phyloP scores from a whole-genome alignment of 2,329 filamentous ascomycete genomes.

The Hymenoscyphus repandus region DNA sequence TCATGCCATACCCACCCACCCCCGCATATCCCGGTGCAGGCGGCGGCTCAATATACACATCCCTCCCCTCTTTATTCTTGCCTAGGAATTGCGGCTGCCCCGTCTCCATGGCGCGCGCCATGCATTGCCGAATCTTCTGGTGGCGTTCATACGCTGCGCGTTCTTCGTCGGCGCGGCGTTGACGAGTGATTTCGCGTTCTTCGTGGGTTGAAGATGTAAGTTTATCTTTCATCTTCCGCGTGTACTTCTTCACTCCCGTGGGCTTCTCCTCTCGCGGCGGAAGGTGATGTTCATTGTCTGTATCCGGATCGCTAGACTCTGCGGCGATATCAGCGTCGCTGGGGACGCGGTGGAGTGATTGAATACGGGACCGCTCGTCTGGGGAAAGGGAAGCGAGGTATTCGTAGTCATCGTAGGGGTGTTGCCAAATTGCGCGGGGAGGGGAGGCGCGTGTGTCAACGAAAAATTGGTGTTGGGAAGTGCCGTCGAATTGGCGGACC shows the following conservation, averaged over 20 bases:
- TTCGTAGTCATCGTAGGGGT: constrained; percentile 54
- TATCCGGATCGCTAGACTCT: constrained; percentile 42
- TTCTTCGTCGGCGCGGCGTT: constrained; percentile 44
- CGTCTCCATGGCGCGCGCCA: constrained; percentile 45
- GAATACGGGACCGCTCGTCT: constrained; percentile 44
- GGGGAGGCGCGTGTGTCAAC: constrained; percentile 51
- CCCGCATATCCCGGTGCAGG: constrained; percentile 18
- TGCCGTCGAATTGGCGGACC: constrained; percentile 50
- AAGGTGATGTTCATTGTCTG: constrained; percentile 28
- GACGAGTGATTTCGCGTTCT: constrained; percentile 43
- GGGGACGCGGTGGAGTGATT: constrained; percentile 31
- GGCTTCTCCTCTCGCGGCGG: constrained; percentile 16
- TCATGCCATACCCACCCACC: constrained; percentile 18
- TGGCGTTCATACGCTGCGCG: constrained; percentile 47
- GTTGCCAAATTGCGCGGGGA: constrained; percentile 54
- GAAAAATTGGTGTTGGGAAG: constrained; percentile 55
- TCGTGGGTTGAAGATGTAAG: constrained; percentile 51
- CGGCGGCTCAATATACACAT: constrained; percentile 56
- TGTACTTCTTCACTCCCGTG: constrained; percentile 39
- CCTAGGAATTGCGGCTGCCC: constrained; percentile 51
- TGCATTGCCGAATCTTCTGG: constrained; percentile 42
- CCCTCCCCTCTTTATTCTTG: constrained; percentile 46
- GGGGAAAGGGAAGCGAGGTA: constrained; percentile 44
- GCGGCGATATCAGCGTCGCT: constrained; percentile 37
- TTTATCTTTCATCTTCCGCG: constrained; percentile 54